phyloP scores from a whole-genome alignment of 108 stramenopile species.

The Pseudonitzschia multiseries region DNA sequence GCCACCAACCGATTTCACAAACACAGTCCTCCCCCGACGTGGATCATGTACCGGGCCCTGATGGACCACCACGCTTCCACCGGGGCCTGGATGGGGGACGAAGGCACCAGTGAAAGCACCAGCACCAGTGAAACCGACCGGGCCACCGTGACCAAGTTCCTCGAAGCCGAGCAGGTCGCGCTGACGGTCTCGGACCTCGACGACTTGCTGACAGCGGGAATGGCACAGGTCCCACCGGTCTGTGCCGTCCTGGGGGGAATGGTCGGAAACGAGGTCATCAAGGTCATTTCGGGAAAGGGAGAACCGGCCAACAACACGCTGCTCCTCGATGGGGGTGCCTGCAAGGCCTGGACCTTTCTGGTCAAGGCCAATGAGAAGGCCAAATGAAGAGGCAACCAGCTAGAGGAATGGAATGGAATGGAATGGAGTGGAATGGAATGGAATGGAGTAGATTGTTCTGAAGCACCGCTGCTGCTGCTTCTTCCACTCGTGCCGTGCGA shows the following conservation, averaged over 20 bases:
- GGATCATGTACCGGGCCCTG: constrained; percentile 60
- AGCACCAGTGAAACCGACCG: background rate
- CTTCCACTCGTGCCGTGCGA: no score
- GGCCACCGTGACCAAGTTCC: background rate
- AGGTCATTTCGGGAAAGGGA: constrained; percentile 87
- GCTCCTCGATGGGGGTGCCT: constrained; percentile 70
- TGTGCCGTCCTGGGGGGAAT: constrained; percentile 93
- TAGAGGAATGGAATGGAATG: background rate
- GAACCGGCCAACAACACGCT: constrained; percentile 90
- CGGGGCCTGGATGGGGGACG: constrained; percentile 23
- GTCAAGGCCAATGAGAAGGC: constrained; percentile 39
- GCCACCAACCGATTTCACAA: constrained; percentile 79
- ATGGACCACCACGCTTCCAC: constrained; percentile 67
- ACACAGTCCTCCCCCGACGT: constrained; percentile 43
- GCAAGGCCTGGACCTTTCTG: constrained; percentile 75
- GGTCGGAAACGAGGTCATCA: constrained; percentile 94
- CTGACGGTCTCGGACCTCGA: constrained; percentile 12
- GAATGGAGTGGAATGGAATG: no score
- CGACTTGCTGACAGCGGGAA: constrained; percentile 54
- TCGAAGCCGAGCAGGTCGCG: constrained; percentile 22
- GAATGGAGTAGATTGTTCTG: no score
- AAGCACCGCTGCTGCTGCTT: no score
- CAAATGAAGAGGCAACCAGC: background rate
- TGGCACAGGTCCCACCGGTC: constrained; percentile 82
- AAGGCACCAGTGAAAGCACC: background rate